Evolutionary conservation across 768 basidiomycete genomes (phyloP), one percentile per base, ranked within the genome.

Genomic region (Mycena alexandri): DNA sequence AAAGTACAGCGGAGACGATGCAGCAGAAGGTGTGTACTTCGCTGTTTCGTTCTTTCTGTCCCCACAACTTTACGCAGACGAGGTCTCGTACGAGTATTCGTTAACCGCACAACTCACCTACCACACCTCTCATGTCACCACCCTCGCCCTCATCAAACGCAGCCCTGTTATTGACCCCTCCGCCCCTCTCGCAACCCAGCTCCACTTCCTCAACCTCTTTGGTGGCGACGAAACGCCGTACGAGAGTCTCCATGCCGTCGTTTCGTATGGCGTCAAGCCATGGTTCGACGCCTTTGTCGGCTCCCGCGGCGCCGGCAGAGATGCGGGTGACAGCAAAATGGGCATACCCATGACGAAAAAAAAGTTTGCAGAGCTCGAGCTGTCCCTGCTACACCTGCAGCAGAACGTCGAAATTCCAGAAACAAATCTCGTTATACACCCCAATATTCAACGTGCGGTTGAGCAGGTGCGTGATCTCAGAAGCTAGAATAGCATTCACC

Each of bases 371-470:
- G 98, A 99, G 74, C 90, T 99, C 61, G 97, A 99, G 78, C 81
- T 98, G 12, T 96, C 95, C 2, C 82, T 99, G 17, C 83, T 99
- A 2, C 98, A 99, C 76, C 86, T 99, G 7, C 97, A 99, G 75
- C 98, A 99, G 79, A 99, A 99, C 73, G 97, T 99, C 69, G 98
- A 99, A 82, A 99, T 99, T 58, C 98, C 98, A 0, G 95, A 99
- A 79, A 97, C 95, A 5, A 92, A 95, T 72, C 89, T 99, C 34
- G 84, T 93, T 70, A 93, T 98, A 58, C 96, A 99, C 75, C 95
- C 95, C 42, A 85, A 87, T 69, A 94, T 99, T 68, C 91, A 94
- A 67, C 86, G 90, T 55, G 93, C 96, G 0, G 94, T 98, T 22
- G 93, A 96, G 75, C 89, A 90, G 79, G 86, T 79, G 68, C 42